Conservation (phyloP, 208 protist genomes). For the Leishmania tropica region DNA sequence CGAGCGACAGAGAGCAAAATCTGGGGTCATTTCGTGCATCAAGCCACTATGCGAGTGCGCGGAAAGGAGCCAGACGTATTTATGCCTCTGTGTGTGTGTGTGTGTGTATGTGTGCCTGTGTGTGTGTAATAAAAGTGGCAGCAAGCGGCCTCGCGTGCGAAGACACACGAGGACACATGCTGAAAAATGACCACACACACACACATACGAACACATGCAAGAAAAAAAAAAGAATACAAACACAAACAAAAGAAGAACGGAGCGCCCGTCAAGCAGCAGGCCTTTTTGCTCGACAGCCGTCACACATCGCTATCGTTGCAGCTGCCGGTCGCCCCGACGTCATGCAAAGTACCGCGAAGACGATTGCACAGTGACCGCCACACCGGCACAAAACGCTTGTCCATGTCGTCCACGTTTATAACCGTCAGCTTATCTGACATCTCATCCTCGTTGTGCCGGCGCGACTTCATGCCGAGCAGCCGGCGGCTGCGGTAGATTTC, state of each 20-base stretch:
- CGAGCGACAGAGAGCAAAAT: background rate
- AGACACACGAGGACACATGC: background rate
- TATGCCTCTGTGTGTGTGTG: background rate
- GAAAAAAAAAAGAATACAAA: background rate
- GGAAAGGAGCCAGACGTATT: background rate
- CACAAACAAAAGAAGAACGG: background rate
- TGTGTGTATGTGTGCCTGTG: background rate
- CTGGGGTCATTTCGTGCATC: background rate
- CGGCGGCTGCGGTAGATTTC: constrained; percentile 37
- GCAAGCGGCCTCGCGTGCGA: background rate
- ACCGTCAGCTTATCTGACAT: constrained; percentile 43
- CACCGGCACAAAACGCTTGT: constrained; percentile 80
- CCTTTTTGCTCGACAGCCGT: constrained; percentile 1
- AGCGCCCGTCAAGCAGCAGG: background rate
- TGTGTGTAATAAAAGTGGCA: background rate
- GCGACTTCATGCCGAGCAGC: constrained; percentile 50
- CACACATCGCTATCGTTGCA: constrained; percentile 9
- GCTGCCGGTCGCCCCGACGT: background rate
- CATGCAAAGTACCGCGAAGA: constrained; percentile 23
- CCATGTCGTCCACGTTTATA: constrained; percentile 59
- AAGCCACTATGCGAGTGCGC: no score
- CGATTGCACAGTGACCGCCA: constrained; percentile 50
- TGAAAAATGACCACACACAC: background rate
- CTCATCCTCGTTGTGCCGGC: constrained; percentile 37
- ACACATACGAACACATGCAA: background rate